Evolutionary conservation across 1,284 basidiomycete genomes (phyloP).

Genomic region (Ustilago vetiveriae): DNA sequence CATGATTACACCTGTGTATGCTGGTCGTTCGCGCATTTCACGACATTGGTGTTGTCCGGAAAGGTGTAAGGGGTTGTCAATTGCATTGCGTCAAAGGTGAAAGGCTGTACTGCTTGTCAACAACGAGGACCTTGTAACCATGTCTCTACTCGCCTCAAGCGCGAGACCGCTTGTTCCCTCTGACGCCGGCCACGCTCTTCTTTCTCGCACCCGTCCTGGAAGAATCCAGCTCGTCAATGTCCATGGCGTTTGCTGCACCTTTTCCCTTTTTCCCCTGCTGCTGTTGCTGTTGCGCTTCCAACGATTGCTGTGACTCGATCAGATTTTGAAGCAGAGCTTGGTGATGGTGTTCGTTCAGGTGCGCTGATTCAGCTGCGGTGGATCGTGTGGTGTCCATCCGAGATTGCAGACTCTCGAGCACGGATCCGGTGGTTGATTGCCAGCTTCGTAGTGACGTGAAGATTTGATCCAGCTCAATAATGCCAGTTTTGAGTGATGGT

Average conservation of each 20-base stretch:
- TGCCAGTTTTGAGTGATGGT: neutral
- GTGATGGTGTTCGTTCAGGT: conserved; percentile 17
- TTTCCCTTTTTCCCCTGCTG: conserved; percentile 28
- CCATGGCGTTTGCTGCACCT: conserved; percentile 25
- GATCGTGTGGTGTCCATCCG: conserved; percentile 18
- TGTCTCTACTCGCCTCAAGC: too few species aligned
- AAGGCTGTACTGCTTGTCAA: too few species aligned
- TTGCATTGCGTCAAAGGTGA: neutral
- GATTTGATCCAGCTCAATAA: conserved; percentile 10
- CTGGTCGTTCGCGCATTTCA: too few species aligned
- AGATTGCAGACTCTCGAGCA: conserved; percentile 18
- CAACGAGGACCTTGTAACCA: too few species aligned
- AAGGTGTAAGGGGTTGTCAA: too few species aligned
- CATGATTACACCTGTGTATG: too few species aligned
- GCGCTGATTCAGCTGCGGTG: conserved; percentile 6
- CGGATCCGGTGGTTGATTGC: conserved; percentile 22
- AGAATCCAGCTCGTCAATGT: conserved; percentile 27
- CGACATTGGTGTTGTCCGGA: too few species aligned
- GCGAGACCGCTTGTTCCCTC: conserved; percentile 39
- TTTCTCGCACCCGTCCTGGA: conserved; percentile 14
- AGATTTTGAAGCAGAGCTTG: conserved; percentile 22
- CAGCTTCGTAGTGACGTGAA: conserved; percentile 12
- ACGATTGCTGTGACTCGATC: conserved; percentile 15
- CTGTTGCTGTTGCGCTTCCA: conserved; percentile 32
- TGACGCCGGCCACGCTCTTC: conserved; percentile 12